Conservation (phyloP, 108 stramenopile species). For the Cylindrotheca fusiformis region DNA sequence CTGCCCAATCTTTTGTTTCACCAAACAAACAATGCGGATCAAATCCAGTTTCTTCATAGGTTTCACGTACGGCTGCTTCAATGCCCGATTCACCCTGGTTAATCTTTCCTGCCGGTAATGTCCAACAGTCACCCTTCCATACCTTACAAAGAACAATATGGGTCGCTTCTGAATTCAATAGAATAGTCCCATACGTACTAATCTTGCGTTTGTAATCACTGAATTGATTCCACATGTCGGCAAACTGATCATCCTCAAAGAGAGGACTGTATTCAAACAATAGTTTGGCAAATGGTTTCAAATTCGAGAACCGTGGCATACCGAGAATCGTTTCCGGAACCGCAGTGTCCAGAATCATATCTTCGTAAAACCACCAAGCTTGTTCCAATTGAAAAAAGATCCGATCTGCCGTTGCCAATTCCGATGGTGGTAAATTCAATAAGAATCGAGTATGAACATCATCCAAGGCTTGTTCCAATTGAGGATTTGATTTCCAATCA, state of each 20-base stretch:
- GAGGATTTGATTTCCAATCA: background rate
- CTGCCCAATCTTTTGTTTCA: slow-evolving; percentile 28
- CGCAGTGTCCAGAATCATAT: slow-evolving; percentile 67
- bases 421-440: slow-evolving; percentile 75
- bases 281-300: slow-evolving; percentile 66
- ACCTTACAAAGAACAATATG: slow-evolving; percentile 60
- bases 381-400: slow-evolving; percentile 93
- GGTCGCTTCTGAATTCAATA: slow-evolving; percentile 54
- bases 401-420: slow-evolving; percentile 67
- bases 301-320: slow-evolving; percentile 58
- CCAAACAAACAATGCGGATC: slow-evolving; percentile 61
- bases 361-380: slow-evolving; percentile 93
- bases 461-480: slow-evolving; percentile 62
- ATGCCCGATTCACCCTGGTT: slow-evolving; percentile 78
- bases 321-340: background rate
- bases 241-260: slow-evolving; percentile 50
- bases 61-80: slow-evolving; percentile 79
- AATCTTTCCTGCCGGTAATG: slow-evolving; percentile 84
- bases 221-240: slow-evolving; percentile 71
- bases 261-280: slow-evolving; percentile 73
- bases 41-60: slow-evolving; percentile 92
- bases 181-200: slow-evolving; percentile 80
- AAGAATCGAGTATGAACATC: slow-evolving; percentile 89
- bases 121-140: slow-evolving; percentile 73
- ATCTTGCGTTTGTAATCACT: slow-evolving; percentile 72